Base-by-base conservation (phyloP, 2,329 filamentous ascomycete species). In the Aschersonia sp. region DNA sequence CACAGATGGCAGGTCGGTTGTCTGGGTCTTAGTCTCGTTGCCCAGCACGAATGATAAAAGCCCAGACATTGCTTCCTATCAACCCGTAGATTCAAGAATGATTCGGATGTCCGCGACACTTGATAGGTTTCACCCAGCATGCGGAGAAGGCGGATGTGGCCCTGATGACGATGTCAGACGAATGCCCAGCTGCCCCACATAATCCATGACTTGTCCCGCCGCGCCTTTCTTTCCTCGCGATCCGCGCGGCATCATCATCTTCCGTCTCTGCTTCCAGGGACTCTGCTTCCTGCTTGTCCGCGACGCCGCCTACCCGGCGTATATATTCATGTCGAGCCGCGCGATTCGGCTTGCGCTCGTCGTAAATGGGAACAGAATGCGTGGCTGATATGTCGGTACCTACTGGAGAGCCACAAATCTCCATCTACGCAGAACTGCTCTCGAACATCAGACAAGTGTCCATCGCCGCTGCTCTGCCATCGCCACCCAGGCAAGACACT, bases 361-460 rank as follows among this genome's bases (percentile, higher is more conserved):
- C 35, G 30, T 9, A 20, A 9, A 9, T 38, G 35, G 35, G 35
- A 38, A 38, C 35, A 7, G 35, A 20, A 12, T 38, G 7, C 3
- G 35, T 12, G 35, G 10, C 30, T 40, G 35, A 42, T 4, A 50
- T 50, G 46, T 31, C 46, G 31, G 31, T 44, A 12, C 32, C 42
- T 12, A 47, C 28, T 7, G 40, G 48, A 30, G 30, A 9, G 5
- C 30, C 10, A 5, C 42, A 53, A n/a, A 54, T 66, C 28, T 55
- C 62, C 2, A 68, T 84, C 29, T 83, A 84, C 57, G 79, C 80
- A 4, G 81, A 85, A 62, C 69, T 83, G 1, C 70, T 84, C 3
- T 66, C 73, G 31, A 82, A 83, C 51, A 80, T 85, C 53, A 70
- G 74, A 42, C 78, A 82, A 58, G 68, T 84, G 40, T 81, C 79